Evolutionary conservation across 202 grass and related monocot genomes (phyloP).

Genomic region (Digitaria exilis): DNA sequence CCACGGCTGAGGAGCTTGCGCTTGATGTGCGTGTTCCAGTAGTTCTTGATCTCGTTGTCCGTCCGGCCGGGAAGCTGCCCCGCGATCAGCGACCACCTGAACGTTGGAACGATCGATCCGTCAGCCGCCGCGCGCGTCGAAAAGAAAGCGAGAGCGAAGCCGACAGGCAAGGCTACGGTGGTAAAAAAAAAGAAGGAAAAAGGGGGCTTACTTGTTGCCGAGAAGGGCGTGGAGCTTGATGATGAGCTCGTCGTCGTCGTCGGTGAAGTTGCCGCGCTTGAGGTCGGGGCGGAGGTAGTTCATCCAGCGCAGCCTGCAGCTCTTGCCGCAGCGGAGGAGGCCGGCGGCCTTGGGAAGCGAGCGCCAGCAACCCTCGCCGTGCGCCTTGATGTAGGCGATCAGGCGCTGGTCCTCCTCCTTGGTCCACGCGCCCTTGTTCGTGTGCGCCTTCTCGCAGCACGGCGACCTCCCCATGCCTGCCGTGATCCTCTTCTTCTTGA

Average conservation of each 20-base stretch:
- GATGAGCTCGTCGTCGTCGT: constrained; percentile 90
- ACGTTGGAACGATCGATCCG: neutral
- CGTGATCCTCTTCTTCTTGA: neutral
- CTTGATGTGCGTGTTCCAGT: constrained; percentile 99
- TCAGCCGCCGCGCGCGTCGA: neutral
- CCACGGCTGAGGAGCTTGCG: constrained; percentile 85
- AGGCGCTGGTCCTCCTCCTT: constrained; percentile 97
- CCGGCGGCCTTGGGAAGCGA: constrained; percentile 94
- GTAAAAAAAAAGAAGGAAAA: neutral
- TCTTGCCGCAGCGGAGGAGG: constrained; percentile 93
- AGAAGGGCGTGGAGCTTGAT: constrained; percentile 96
- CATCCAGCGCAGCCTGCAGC: constrained; percentile 97
- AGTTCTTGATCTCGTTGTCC: constrained; percentile 99
- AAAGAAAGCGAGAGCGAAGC: neutral
- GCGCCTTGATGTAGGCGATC: constrained; percentile 88
- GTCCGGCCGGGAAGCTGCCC: constrained; percentile 82
- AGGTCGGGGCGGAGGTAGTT: constrained; percentile 99
- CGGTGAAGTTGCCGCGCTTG: constrained; percentile 97
- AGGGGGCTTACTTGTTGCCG: constrained; percentile 81
- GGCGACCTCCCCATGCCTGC: constrained; percentile 86
- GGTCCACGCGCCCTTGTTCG: constrained; percentile 97
- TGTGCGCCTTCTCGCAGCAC: constrained; percentile 99
- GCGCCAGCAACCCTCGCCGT: constrained; percentile 93
- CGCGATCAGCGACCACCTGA: constrained; percentile 95
- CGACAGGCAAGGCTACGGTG: neutral